phyloP scores from a whole-genome alignment of 441 rosid species.

The Croton laevigatus region DNA sequence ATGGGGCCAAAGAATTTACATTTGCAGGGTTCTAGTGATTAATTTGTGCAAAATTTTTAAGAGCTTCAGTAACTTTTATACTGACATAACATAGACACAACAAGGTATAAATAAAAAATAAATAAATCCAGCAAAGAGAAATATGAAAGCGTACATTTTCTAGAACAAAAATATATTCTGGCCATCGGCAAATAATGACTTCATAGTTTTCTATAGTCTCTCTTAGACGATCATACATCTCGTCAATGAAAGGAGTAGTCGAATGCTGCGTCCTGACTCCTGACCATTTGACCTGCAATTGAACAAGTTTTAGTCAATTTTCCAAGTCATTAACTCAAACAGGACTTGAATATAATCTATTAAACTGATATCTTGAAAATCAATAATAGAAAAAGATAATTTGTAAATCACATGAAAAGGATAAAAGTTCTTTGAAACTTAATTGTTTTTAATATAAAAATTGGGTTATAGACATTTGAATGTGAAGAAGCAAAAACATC shows the following conservation, averaged over 20 bases:
- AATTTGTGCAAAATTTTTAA: neutral
- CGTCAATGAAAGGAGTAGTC: slow-evolving; percentile 93
- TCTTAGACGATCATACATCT: slow-evolving; percentile 80
- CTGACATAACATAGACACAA: neutral
- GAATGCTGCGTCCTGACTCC: slow-evolving; percentile 94
- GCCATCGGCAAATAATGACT: slow-evolving; percentile 96
- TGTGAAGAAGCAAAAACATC: neutral
- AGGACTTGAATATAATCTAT: neutral
- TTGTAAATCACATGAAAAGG: neutral
- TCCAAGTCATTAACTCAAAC: neutral
- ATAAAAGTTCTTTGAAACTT: slow-evolving; percentile 1
- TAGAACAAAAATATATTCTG: slow-evolving; percentile 83
- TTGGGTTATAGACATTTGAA: neutral
- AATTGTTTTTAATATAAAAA: neutral
- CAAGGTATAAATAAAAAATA: slow-evolving; percentile 8
- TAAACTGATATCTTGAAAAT: neutral
- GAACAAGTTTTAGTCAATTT: slow-evolving; percentile 21
- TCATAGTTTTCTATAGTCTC: slow-evolving; percentile 82
- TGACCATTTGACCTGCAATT: slow-evolving; percentile 88
- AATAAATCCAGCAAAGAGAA: slow-evolving; percentile 12
- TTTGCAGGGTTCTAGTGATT: neutral
- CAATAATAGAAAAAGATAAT: neutral
- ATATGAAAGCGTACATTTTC: slow-evolving; percentile 65
- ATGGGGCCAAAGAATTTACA: too few species aligned
- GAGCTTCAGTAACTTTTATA: neutral